A percentile compares a stretch with the other conserved stretches of the same genome.
phyloP scores from a whole-genome alignment of 345 rosid genomes.

The Dimocarpus longan region DNA sequence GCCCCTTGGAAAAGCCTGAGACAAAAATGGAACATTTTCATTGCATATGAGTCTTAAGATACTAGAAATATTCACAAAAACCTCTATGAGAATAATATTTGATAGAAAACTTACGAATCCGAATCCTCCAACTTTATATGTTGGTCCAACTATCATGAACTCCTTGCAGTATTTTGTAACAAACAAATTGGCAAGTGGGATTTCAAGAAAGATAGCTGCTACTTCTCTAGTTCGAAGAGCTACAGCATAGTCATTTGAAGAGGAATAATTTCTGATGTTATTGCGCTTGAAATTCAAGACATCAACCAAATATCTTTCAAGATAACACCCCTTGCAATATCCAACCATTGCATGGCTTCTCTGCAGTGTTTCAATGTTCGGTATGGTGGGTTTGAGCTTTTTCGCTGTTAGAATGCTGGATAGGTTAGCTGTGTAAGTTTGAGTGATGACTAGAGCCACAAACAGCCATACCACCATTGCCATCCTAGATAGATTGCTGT shows the following conservation, averaged over 20 bases:
- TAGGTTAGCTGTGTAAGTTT: slow-evolving; percentile 31
- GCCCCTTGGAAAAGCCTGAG: slow-evolving; percentile 19
- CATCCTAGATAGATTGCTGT: slow-evolving; percentile 28
- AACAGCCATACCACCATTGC: slow-evolving; percentile 29
- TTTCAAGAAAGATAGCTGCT: slow-evolving; percentile 20
- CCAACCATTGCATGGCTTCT: slow-evolving; percentile 19
- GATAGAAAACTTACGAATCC: slow-evolving; percentile 22
- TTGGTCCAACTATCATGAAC: slow-evolving; percentile 19
- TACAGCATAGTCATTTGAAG: not conserved
- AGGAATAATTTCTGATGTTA: not conserved
- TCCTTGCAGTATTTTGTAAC: slow-evolving; percentile 10
- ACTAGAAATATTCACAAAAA: no score
- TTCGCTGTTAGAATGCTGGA: slow-evolving; percentile 26
- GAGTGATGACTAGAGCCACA: slow-evolving; percentile 24
- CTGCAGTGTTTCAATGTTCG: slow-evolving; percentile 15
- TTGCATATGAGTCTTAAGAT: no score
- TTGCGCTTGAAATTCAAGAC: not conserved
- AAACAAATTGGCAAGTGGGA: slow-evolving; percentile 26
- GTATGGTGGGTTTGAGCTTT: slow-evolving; percentile 12
- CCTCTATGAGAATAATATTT: not conserved
- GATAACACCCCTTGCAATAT: slow-evolving; percentile 8
- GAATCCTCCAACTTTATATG: slow-evolving; percentile 23
- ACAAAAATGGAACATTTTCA: not conserved
- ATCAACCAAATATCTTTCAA: not conserved
- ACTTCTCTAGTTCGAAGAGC: slow-evolving; percentile 14